Base-by-base conservation (phyloP, 495 filamentous ascomycete genomes). In the Jackrogersella multiformis region DNA sequence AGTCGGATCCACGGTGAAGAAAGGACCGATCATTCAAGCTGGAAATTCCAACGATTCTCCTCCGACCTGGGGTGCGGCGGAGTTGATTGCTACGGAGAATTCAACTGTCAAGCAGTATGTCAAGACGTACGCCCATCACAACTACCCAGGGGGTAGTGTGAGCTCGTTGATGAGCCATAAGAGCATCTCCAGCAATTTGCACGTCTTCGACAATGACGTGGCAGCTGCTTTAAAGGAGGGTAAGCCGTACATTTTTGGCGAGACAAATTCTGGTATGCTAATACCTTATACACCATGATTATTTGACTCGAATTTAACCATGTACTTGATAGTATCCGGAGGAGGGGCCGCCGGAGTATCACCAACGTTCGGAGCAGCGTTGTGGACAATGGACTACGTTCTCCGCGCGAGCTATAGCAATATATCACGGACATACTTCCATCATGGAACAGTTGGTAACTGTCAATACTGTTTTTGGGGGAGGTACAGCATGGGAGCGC, bases 391-490 rank as follows among this genome's bases (percentile, higher is more conserved):
- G 69, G 85, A 88, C 72, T 86, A 88, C 65, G 76, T 80, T 2
- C 77, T 87, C 51, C 82, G 82, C 8, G 79, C 82, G 0, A 68
- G 81, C 0, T 65, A 70, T 35, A 72, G 70, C 49, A 80, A 79
- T 44, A 81, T 86, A 36, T 80, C 83, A 56, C 79, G 84, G 2
- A 81, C 77, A 1, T 88, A 86, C 61, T 88, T 87, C 77, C 86
- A 89, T 61, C 86, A 88, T 52, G 86, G 85, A 1, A 89, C 86
- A 0, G 79, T 89, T 2, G 86, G 86, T 2, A 82, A 85, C 68
- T 87, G 85, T 48, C 82, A 86, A 62, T 88, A 89, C 63, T 87
- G 85, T 68, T 87, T 84, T 75, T 88, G 81, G 81, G 85, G 85
- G 0, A 74, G 83, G 0, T 84, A 86, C 61, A 76, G 72, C 42